Evolutionary conservation across 257 asterid genomes (phyloP).

Genomic region (Solanum lycopersicoides): DNA sequence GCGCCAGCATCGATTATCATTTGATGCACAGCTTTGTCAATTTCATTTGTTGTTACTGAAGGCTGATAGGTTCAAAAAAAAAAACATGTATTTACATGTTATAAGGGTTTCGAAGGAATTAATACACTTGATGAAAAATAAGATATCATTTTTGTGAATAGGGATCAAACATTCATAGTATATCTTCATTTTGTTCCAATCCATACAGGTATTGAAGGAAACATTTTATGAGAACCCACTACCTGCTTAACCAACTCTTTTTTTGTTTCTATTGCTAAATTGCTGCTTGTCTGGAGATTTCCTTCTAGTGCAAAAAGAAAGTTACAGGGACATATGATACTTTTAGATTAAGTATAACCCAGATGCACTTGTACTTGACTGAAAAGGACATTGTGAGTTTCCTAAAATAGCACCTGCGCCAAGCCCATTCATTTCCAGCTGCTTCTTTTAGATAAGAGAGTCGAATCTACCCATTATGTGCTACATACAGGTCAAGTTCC

Average conservation of each 20-base stretch:
- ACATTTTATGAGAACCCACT: background rate
- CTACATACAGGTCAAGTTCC: background rate
- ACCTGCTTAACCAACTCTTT: background rate
- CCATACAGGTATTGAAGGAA: background rate
- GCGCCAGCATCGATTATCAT: slow-evolving; percentile 99
- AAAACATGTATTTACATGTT: background rate
- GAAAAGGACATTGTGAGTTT: background rate
- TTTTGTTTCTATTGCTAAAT: background rate
- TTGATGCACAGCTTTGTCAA: slow-evolving; percentile 92
- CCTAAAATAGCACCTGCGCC: background rate
- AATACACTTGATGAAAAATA: background rate
- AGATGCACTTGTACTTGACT: background rate
- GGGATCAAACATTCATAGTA: background rate
- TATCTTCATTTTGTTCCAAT: background rate
- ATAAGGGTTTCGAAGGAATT: background rate
- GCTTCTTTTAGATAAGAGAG: background rate
- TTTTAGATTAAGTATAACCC: background rate
- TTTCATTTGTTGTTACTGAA: slow-evolving; percentile 84
- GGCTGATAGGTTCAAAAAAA: slow-evolving; percentile 40
- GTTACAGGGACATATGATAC: background rate
- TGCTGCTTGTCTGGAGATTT: background rate
- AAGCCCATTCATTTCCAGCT: background rate
- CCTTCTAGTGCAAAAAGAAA: background rate
- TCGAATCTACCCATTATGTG: background rate
- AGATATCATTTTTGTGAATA: background rate